Base-by-base conservation (phyloP, 768 basidiomycete species). In the Boletus tylopilopsis region DNA sequence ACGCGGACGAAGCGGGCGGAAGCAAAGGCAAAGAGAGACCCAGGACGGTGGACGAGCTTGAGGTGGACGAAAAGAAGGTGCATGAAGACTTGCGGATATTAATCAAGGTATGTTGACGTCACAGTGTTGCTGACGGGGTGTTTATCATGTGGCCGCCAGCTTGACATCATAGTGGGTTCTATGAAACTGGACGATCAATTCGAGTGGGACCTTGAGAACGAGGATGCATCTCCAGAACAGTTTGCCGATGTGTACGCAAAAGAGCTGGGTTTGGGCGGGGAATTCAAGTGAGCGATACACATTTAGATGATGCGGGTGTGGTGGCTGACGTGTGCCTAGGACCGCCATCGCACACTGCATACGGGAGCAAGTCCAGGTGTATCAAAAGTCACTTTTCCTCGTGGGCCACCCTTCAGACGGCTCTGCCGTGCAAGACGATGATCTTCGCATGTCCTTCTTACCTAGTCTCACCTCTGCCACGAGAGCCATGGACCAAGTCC, bases 341-440 rank as follows among this genome's bases (percentile, higher is more conserved):
- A 97, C 94, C 13, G 93, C 94, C 21, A 90, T 99, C 52, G 85
- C 93, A 0, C 95, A 98, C 66, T 86, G 87, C 19, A 98, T 98
- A 58, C 83, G 95, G 25, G 96, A 99, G 66, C 96, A 99, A 72
- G 80, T 94, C 7, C 86, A 94, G 51, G 81, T 85, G 2, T 93
- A 93, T 71, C 87, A 91, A 67, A 92, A 94, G 64, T 94, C 90
- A 0, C 79, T 97, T 16, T 90, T 90, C 76, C 79, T 95, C 30
- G 82, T 94, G 47, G 90, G 93, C 1, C 90, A 95, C 64, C 82
- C 88, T 4, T 81, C 85, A 6, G 89, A 93, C 58, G 90, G 91
- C 2, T 78, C 83, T 0, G 64, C 76, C 8, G 77, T 95, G 8
- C 82, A 82, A 59, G 94, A 98, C 61, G 94, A 96, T 47, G 96